phyloP scores from a whole-genome alignment of 2,329 filamentous ascomycete species.

The Ophiostoma ips region DNA sequence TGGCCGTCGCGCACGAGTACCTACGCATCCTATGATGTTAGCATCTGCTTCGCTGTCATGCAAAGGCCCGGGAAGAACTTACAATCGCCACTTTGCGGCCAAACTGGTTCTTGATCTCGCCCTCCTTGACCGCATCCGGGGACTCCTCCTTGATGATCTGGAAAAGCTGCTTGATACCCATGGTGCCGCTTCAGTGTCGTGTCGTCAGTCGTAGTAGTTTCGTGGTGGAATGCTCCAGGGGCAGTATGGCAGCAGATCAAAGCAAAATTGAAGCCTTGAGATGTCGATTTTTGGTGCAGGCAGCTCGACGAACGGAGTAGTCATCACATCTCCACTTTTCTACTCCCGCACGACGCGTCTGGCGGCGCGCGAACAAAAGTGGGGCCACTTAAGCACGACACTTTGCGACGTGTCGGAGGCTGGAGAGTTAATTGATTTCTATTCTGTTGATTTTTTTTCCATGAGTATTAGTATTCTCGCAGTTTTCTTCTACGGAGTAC shows the following conservation, averaged over 20 bases:
- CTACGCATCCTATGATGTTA: constrained; percentile 13
- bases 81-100: constrained; percentile 97
- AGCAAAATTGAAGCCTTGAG: neutral
- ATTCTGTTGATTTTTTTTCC: no score
- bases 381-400: no score
- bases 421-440: no score
- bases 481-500: no score
- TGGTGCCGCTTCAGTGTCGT: constrained; percentile 21
- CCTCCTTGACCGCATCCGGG: constrained; percentile 88
- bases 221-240: neutral
- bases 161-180: constrained; percentile 62
- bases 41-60: neutral
- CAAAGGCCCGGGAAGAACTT: constrained; percentile 32
- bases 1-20: neutral
- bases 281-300: no score
- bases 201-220: neutral
- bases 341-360: no score
- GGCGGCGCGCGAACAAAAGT: no score
- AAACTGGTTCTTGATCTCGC: constrained; percentile 98
- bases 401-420: no score
- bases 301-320: no score
- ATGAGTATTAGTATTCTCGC: no score
- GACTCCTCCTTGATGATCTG: constrained; percentile 81
- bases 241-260: no score
- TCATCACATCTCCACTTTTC: no score